A percentile compares a stretch with the other conserved stretches of the same genome.
These are phyloP conservation scores for Botrytis sinoallii DNA, from an alignment of 2,329 filamentous ascomycete genomes.

Conservation along the genomic window DNA sequence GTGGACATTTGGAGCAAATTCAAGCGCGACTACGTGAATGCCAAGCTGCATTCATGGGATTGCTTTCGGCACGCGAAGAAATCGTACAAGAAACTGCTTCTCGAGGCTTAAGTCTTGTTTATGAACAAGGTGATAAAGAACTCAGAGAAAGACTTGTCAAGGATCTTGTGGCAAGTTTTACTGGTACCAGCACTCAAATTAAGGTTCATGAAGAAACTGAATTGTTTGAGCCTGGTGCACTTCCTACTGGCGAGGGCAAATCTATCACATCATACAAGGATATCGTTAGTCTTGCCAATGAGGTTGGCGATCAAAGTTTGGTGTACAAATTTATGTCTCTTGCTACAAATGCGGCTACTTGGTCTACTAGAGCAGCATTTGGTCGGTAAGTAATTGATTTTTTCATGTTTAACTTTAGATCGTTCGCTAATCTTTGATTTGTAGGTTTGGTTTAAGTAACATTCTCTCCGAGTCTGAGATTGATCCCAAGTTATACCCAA, in stretches of 20 bases:
- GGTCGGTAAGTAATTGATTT: slow-evolving; percentile 50
- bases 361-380: slow-evolving; percentile 95
- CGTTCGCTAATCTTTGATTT: background rate
- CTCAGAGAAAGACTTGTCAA: slow-evolving; percentile 74
- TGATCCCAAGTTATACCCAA: slow-evolving; percentile 92
- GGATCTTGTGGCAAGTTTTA: slow-evolving; percentile 71
- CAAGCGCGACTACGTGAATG: slow-evolving; percentile 72
- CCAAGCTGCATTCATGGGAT: slow-evolving; percentile 82
- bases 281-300: slow-evolving; percentile 90
- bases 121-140: slow-evolving; percentile 81
- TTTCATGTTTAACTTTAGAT: background rate
- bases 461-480: slow-evolving; percentile 85
- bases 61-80: slow-evolving; percentile 85
- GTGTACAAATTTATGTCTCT: slow-evolving; percentile 99
- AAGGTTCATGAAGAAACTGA: slow-evolving; percentile 90
- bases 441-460: slow-evolving; percentile 75
- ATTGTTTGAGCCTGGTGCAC: slow-evolving; percentile 43
- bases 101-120: slow-evolving; percentile 84
- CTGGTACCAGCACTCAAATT: slow-evolving; percentile 64
- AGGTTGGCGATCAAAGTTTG: slow-evolving; percentile 93
- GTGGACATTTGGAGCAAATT: slow-evolving; percentile 72
- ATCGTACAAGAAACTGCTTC: slow-evolving; percentile 95
- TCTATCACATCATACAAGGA: slow-evolving; percentile 96
- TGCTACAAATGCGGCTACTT: slow-evolving; percentile 91
- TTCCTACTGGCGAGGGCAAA: slow-evolving; percentile 41